phyloP scores from a whole-genome alignment of 2,329 filamentous ascomycete species.

The Fusarium verrucosum region DNA sequence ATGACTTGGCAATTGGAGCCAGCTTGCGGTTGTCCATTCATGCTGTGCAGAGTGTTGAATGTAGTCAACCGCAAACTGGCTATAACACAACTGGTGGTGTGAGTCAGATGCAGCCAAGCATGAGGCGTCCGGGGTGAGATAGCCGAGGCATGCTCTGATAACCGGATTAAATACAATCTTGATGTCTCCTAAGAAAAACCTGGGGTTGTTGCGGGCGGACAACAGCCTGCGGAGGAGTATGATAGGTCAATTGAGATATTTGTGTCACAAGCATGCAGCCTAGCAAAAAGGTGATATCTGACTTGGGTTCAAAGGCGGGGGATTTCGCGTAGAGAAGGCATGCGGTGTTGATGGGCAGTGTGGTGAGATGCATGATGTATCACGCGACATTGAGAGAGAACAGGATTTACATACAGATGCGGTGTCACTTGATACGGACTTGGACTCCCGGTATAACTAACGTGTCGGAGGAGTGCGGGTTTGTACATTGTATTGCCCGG shows the following conservation, averaged over 20 bases:
- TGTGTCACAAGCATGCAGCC: slow-evolving; percentile 1
- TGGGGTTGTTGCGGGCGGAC: background rate
- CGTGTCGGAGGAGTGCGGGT: background rate
- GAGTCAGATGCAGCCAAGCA: slow-evolving; percentile 21
- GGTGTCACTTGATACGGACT: slow-evolving; percentile 4
- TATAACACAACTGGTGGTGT: slow-evolving; percentile 1
- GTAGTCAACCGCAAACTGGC: background rate
- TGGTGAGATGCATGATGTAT: slow-evolving; percentile 4
- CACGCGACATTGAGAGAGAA: slow-evolving; percentile 12
- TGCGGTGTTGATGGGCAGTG: slow-evolving; percentile 6
- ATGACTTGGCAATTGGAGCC: background rate
- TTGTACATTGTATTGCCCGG: background rate
- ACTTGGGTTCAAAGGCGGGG: slow-evolving; percentile 1
- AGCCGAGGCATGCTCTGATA: background rate
- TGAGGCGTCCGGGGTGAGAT: slow-evolving; percentile 24
- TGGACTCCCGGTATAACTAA: background rate
- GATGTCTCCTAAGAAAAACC: background rate
- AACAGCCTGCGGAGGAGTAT: background rate
- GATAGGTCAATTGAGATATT: slow-evolving; percentile 14
- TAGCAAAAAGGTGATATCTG: background rate
- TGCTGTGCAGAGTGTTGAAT: background rate
- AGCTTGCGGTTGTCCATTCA: background rate
- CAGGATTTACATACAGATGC: background rate
- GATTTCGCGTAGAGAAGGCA: background rate
- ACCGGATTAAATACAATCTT: background rate